A percentile compares a stretch with the other conserved stretches of the same genome.
Evolutionary conservation across 2,329 filamentous ascomycete species (phyloP).

Genomic region (Colletotrichum godetiae): DNA sequence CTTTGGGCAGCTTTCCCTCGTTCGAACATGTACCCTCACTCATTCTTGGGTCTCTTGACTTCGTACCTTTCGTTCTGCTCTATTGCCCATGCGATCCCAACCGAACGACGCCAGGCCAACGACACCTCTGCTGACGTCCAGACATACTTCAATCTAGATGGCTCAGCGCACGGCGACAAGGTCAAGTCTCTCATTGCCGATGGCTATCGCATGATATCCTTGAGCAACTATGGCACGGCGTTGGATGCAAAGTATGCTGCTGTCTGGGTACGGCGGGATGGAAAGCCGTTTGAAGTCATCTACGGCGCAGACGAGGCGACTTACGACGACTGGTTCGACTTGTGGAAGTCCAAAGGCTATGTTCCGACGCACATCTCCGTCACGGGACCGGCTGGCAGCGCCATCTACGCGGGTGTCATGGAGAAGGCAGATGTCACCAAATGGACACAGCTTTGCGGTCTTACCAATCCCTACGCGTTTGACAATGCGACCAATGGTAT

Average conservation of each 20-base stretch:
- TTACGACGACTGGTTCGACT: constrained; percentile 30
- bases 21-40: constrained; percentile 12
- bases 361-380: constrained; percentile 33
- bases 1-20: constrained; percentile 13
- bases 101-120: neutral
- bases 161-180: constrained; percentile 13
- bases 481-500: constrained; percentile 1
- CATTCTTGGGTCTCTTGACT: constrained; percentile 19
- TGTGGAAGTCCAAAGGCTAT: constrained; percentile 30
- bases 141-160: constrained; percentile 22
- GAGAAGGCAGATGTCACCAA: constrained; percentile 27
- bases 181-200: constrained; percentile 8
- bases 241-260: constrained; percentile 24
- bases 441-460: constrained; percentile 32
- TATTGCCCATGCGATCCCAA: neutral
- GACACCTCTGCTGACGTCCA: constrained; percentile 5
- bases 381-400: constrained; percentile 19
- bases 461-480: constrained; percentile 4
- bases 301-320: constrained; percentile 24
- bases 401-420: constrained; percentile 35
- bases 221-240: constrained; percentile 34
- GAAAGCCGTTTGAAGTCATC: constrained; percentile 14
- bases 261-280: constrained; percentile 26
- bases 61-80: constrained; percentile 19
- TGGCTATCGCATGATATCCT: constrained; percentile 34